These are phyloP conservation scores for Circinella umbellata DNA, from an alignment of 371 early-diverging fungal genomes.

Conservation along the genomic window DNA sequence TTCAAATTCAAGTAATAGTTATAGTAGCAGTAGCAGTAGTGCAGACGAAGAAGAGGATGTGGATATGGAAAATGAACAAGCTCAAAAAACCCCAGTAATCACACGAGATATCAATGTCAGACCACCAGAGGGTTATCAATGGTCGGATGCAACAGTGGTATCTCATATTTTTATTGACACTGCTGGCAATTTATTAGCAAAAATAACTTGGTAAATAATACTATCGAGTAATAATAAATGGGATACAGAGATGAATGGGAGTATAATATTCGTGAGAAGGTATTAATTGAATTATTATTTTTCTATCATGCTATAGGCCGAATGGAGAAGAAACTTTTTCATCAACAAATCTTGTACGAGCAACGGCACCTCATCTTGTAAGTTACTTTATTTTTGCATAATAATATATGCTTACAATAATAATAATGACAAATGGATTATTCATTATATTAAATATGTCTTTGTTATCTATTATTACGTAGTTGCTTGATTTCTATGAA, in stretches of 20 bases:
- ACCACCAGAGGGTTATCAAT: background rate
- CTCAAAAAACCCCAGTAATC: background rate
- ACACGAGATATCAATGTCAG: background rate
- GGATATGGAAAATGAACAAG: background rate
- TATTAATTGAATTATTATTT: background rate
- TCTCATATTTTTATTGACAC: background rate
- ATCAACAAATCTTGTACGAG: background rate
- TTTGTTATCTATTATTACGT: background rate
- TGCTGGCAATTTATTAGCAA: background rate
- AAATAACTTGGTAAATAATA: background rate
- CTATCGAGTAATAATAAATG: too few relatives aligned
- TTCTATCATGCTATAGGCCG: background rate
- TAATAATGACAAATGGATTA: too few relatives aligned
- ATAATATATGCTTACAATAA: background rate
- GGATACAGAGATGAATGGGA: background rate
- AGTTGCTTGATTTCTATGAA: background rate
- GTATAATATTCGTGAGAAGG: background rate
- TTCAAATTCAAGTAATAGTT: too few relatives aligned
- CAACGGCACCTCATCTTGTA: background rate
- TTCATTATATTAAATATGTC: too few relatives aligned
- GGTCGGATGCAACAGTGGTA: background rate
- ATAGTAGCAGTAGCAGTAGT: background rate
- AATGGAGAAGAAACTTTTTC: background rate
- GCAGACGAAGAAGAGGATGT: background rate
- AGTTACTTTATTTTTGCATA: background rate